Percentiles rank a stretch among this genome's conserved stretches.
These are phyloP conservation scores for Carex arenaria DNA, from an alignment of 202 grass and related monocot species.

Conservation along the genomic window DNA sequence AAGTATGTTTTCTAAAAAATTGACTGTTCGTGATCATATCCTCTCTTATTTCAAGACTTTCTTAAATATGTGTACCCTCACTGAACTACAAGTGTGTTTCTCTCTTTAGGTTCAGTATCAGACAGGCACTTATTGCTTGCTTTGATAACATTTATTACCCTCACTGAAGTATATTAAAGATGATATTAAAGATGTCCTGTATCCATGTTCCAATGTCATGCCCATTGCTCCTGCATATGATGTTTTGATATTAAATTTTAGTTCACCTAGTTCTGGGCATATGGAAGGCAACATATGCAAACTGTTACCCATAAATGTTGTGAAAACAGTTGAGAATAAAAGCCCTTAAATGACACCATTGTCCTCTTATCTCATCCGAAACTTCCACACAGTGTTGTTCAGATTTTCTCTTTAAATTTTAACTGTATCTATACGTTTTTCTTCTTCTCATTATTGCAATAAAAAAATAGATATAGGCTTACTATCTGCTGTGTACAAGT, in stretches of 20 bases:
- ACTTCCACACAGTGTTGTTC: not conserved
- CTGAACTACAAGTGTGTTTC: not conserved
- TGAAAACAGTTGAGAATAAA: not conserved
- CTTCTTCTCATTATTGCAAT: not conserved
- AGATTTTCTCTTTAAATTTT: not conserved
- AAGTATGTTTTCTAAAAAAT: not conserved
- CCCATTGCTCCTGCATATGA: not conserved
- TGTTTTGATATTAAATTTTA: not conserved
- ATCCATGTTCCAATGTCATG: not conserved
- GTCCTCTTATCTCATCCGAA: not conserved
- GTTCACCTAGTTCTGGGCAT: not conserved
- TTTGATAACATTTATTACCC: not conserved
- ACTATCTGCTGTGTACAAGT: not conserved
- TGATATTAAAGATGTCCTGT: not conserved
- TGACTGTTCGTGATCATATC: not conserved
- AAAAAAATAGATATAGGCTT: not conserved
- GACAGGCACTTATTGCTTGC: slow-evolving; percentile 7
- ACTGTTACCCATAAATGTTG: slow-evolving; percentile 1
- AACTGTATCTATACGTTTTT: not conserved
- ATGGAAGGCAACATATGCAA: not conserved
- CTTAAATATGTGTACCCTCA: not conserved
- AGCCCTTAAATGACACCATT: not conserved
- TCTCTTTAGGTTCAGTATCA: not conserved
- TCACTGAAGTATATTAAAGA: not conserved
- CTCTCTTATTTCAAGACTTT: not conserved